Evolutionary conservation across 345 rosid genomes (phyloP), one percentile per base, ranked within the genome.

Genomic region (Dimocarpus longan): DNA sequence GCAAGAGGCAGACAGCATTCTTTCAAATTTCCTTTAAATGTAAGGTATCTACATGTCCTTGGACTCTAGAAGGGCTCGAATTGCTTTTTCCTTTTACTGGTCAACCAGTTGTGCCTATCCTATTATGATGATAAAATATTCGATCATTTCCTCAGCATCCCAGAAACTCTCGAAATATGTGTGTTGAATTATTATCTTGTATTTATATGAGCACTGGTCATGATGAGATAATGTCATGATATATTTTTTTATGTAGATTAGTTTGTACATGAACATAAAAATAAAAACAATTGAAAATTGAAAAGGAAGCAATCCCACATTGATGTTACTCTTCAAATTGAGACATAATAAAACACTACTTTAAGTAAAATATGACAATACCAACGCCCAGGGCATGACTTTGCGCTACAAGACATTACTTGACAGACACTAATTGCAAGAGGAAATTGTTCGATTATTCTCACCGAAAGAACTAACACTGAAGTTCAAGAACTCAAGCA

Each of bases 1-100:
- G 85, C n/a, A 18, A 82, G 93, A 92, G 82, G 84, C 65, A 68
- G 98, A 92, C 92, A 82, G 10, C 5, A 24, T 85, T 78, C 54
- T 89, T 79, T 84, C n/a, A 32, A 78, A 10, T 24, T 85, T 81
- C 57, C 91, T 80, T 84, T 13, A 39, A 80, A 74, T 44, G 15
- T 8, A 86, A 88, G 91, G 76, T 67, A 88, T 77, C 46, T 18
- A 70, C 60, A 44, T 75, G 71, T 13, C 48, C 24, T 1, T 63
- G 24, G 48, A 52, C 32, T 63, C 60, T 64, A 43, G 69, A 18
- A 39, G 75, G 18, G 32, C 32, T 37, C 52, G 21, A 19, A 73
- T 21, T 37, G 32, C 16, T 16, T 9, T 11, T n/a, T 0, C 5
- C 18, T 18, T 54, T 18, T 19, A 9, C 39, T 46, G 22, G 7